phyloP scores from a whole-genome alignment of 108 stramenopile genomes.

The Schizochytrium sp. region DNA sequence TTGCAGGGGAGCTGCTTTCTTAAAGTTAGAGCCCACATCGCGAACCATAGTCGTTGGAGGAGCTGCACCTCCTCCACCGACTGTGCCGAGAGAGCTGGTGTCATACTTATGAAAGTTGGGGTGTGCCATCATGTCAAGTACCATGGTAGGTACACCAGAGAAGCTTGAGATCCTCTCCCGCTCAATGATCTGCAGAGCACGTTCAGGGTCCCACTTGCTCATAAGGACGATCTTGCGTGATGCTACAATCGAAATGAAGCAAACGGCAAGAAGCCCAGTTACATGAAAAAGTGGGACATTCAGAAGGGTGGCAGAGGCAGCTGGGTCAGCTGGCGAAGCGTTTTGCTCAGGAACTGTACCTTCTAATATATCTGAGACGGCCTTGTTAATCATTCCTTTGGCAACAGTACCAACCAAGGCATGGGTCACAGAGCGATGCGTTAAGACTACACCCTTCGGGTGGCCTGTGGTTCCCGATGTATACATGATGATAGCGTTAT shows the following conservation, averaged over 20 bases:
- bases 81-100: constrained; percentile 53
- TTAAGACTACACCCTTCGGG: constrained; percentile 71
- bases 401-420: constrained; percentile 60
- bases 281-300: constrained; percentile 50
- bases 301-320: not conserved
- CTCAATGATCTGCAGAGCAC: constrained; percentile 3
- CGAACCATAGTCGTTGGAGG: constrained; percentile 48
- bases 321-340: not conserved
- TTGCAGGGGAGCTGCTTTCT: constrained; percentile 44
- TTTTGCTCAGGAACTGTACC: not conserved
- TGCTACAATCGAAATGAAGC: not conserved
- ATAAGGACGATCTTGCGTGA: constrained; percentile 57
- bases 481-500: constrained; percentile 64
- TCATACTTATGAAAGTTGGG: not conserved
- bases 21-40: constrained; percentile 17
- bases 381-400: constrained; percentile 2
- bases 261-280: constrained; percentile 28
- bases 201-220: constrained; percentile 4
- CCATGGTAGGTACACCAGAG: constrained; percentile 61
- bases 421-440: constrained; percentile 68
- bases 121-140: constrained; percentile 60
- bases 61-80: constrained; percentile 43
- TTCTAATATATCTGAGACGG: not conserved
- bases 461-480: constrained; percentile 68
- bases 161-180: not conserved